phyloP scores from a whole-genome alignment of 306 rosid species.

The Castanea mollissima region DNA sequence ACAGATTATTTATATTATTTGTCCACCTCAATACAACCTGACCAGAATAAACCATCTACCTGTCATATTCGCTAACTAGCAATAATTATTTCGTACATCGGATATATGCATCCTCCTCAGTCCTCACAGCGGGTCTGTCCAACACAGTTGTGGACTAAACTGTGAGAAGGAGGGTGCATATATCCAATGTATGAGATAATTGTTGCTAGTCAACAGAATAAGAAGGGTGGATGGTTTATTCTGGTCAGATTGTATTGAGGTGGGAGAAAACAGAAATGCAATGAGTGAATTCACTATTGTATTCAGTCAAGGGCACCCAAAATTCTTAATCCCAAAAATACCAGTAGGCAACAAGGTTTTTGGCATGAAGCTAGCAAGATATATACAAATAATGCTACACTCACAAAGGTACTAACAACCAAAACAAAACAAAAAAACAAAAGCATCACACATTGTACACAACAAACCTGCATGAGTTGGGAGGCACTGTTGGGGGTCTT shows the following conservation, averaged over 20 bases:
- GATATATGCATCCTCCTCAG: too few relatives aligned
- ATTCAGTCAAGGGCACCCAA: not conserved
- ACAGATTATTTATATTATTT: not conserved
- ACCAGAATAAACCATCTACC: not conserved
- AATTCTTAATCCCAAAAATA: not conserved
- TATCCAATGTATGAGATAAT: too few relatives aligned
- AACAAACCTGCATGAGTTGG: constrained; percentile 91
- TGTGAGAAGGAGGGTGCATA: too few relatives aligned
- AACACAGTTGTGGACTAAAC: too few relatives aligned
- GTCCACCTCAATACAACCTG: not conserved
- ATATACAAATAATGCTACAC: too few relatives aligned
- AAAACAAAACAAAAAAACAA: not conserved
- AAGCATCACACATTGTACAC: not conserved
- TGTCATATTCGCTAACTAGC: not conserved
- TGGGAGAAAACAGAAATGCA: not conserved
- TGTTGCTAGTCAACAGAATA: not conserved
- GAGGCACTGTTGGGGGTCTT: constrained; percentile 94
- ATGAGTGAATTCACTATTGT: not conserved
- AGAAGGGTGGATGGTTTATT: not conserved
- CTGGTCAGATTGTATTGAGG: not conserved
- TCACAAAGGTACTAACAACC: not conserved
- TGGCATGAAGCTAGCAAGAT: too few relatives aligned
- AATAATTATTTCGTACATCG: too few relatives aligned
- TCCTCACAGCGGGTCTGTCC: too few relatives aligned
- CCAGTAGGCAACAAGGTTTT: too few relatives aligned